Base-by-base conservation (phyloP, 257 asterid species). In the Avicennia marina region DNA sequence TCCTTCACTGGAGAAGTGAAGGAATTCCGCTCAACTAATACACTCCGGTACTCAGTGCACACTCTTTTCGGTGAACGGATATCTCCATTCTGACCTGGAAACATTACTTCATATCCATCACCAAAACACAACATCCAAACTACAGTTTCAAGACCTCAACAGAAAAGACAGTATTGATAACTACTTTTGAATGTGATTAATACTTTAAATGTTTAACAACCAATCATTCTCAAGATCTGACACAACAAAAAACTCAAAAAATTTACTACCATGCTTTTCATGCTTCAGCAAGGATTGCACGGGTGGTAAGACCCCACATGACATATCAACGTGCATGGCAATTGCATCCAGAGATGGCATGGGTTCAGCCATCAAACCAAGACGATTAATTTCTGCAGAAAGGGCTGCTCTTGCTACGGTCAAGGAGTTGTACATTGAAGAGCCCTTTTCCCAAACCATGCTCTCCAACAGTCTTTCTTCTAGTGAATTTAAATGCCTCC, bases 361-460 rank as follows among this genome's bases (percentile, higher is more conserved):
- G 46, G 99, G 96, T 48, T 93, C 97, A 67, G 99, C 94, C 75
- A 84, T 74, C 81, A 93, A 73, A 67, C 95, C 95, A 62, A 77
- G 89, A 29, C 90, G 96, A 56, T 62, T 82, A 49, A 93, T 86
- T 74, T 93, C 99, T 7, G 81, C 84, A 60, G 94, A 79, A 70
- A 93, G 84, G 48, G 82, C 64, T 41, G 99, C 94, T 69, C 76
- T 75, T 12, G 99, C 99, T 62, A 93, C 91, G 16, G 72, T 68
- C 81, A 93, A 74, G 55, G 97, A 89, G 76, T 93, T 93, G 82
- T 93, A 93, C 94, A 93, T 89, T 1, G 99, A 93, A 45, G 99
- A 93, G 56, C 97, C 97, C 62, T 86, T 93, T 65, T 93, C 99
- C 99, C 99, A 93, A 17, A 93, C 99, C 96, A 89, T 79, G 66